These are phyloP conservation scores for Boechera divaricarpa DNA, from an alignment of 345 rosid species.

Conservation along the genomic window DNA sequence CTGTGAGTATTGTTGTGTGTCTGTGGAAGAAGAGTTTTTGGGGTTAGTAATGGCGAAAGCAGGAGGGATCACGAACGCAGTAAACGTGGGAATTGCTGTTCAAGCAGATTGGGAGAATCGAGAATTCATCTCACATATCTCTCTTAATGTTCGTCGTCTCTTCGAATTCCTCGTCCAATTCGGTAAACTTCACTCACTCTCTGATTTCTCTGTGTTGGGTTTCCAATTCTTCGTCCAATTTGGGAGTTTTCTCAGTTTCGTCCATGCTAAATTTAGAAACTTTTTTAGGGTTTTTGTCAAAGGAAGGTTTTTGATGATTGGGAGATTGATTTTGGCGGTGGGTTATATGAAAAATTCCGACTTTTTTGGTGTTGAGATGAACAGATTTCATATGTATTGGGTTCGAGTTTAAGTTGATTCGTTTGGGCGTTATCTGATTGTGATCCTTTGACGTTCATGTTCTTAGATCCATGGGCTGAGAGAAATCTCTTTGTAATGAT, in stretches of 20 bases:
- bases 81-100: constrained; percentile 99
- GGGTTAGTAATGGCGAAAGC: constrained; percentile 74
- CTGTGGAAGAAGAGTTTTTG: constrained; percentile 21
- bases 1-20: constrained; percentile 2
- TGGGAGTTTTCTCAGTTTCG: not conserved
- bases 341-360: constrained; percentile 7
- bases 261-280: constrained; percentile 37
- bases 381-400: constrained; percentile 10
- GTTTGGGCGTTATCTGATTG: constrained; percentile 2
- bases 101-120: constrained; percentile 99
- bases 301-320: not conserved
- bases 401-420: constrained; percentile 9
- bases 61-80: constrained; percentile 97
- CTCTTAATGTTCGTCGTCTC: constrained; percentile 98
- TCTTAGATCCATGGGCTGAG: constrained; percentile 22
- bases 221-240: not conserved
- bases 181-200: constrained; percentile 50
- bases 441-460: constrained; percentile 19
- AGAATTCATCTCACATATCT: constrained; percentile 93
- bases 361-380: not conserved
- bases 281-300: constrained; percentile 10
- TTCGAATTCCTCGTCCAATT: constrained; percentile 96
- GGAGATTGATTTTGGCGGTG: constrained; percentile 20
- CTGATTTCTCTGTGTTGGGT: constrained; percentile 21
- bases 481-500: constrained; percentile 8